These are phyloP conservation scores for Penicillium parvum DNA, from an alignment of 495 filamentous ascomycete species.

Conservation along the genomic window DNA sequence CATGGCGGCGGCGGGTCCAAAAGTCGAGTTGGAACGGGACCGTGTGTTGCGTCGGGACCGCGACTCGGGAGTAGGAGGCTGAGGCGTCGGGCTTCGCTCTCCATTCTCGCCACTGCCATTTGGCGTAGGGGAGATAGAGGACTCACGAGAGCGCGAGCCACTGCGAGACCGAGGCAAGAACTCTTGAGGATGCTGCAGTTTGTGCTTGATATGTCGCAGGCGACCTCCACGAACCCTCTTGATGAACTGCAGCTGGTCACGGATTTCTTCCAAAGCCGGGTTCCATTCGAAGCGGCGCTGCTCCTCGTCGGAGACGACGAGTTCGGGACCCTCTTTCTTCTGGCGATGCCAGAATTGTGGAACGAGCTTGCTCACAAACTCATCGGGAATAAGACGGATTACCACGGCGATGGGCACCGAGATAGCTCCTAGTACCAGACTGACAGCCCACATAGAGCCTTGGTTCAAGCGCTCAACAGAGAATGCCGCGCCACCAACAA, in stretches of 20 bases:
- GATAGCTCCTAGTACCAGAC: conserved; percentile 63
- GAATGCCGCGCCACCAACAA: conserved; percentile 71
- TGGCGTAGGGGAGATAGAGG: conserved; percentile 67
- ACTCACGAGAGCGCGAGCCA: conserved; percentile 69
- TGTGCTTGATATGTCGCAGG: conserved; percentile 80
- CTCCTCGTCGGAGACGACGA: conserved; percentile 72
- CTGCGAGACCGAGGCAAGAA: conserved; percentile 68
- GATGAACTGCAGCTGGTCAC: conserved; percentile 73
- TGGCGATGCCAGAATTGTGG: conserved; percentile 48
- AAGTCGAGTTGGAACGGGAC: conserved; percentile 81
- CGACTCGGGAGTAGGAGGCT: conserved; percentile 65
- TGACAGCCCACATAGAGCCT: conserved; percentile 69
- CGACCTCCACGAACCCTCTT: conserved; percentile 77
- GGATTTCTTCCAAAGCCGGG: conserved; percentile 60
- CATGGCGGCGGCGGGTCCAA: conserved; percentile 77
- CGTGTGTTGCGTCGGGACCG: conserved; percentile 64
- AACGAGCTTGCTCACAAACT: conserved; percentile 50
- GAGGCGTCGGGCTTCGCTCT: conserved; percentile 36
- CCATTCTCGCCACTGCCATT: conserved; percentile 36
- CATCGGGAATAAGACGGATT: conserved; percentile 73
- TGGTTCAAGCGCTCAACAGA: conserved; percentile 52
- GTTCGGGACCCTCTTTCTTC: conserved; percentile 39
- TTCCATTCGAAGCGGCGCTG: conserved; percentile 62
- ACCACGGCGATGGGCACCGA: conserved; percentile 69
- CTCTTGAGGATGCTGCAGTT: conserved; percentile 73